These are phyloP conservation scores for Rhynchospora breviuscula DNA, from an alignment of 176 grass and related monocot species.

Conservation along the genomic window DNA sequence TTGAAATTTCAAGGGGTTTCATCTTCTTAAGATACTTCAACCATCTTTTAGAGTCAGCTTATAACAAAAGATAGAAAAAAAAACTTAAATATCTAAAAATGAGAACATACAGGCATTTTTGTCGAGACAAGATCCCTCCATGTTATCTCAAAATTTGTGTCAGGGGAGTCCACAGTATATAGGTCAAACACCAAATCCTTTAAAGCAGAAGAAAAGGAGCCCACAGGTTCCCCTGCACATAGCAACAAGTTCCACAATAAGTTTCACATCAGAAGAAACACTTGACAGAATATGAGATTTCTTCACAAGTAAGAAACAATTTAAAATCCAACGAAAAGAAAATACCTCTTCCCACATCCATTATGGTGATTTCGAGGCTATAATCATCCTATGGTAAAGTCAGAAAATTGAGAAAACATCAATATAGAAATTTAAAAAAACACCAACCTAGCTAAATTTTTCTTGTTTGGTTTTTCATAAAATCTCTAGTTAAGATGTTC, in stretches of 20 bases:
- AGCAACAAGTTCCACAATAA: conserved; percentile 29
- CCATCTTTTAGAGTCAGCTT: neutral
- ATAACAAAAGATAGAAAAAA: neutral
- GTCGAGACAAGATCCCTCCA: conserved; percentile 62
- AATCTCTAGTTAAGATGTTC: neutral
- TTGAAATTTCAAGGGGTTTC: neutral
- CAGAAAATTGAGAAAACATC: conserved; percentile 15
- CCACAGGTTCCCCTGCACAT: conserved; percentile 33
- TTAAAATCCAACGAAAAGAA: conserved; percentile 9
- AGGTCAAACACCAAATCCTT: conserved; percentile 61
- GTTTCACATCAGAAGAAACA: conserved; percentile 28
- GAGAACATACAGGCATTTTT: conserved; percentile 42
- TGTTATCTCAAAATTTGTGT: conserved; percentile 54
- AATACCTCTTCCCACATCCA: conserved; percentile 83
- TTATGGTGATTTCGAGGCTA: conserved; percentile 65
- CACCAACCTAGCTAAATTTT: neutral
- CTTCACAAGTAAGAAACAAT: neutral
- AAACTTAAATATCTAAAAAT: neutral
- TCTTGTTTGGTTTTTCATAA: neutral
- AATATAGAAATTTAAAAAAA: conserved; percentile 16
- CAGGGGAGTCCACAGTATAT: conserved; percentile 32
- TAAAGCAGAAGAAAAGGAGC: conserved; percentile 44
- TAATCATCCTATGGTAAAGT: conserved; percentile 56
- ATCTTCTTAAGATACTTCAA: neutral
- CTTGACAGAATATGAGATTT: conserved; percentile 25